These are phyloP conservation scores for Nemania abortiva DNA, from an alignment of 2,329 filamentous ascomycete genomes.

Conservation along the genomic window DNA sequence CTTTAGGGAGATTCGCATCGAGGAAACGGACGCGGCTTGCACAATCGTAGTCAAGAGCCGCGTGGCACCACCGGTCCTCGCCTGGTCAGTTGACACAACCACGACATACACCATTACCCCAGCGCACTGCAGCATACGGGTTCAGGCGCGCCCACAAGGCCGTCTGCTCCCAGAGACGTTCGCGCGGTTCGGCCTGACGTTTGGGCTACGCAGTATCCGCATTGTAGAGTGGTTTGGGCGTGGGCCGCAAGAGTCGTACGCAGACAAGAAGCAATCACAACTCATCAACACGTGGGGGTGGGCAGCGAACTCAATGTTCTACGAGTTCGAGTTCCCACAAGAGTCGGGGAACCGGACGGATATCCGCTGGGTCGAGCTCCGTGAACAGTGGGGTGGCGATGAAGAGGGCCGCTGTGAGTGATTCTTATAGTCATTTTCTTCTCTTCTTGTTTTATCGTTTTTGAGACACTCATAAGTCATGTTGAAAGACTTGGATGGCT, in stretches of 20 bases:
- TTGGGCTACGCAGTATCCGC: conserved; percentile 55
- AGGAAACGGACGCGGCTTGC: conserved; percentile 51
- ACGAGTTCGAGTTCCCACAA: conserved; percentile 76
- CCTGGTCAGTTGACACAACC: conserved; percentile 67
- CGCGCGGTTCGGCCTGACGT: conserved; percentile 72
- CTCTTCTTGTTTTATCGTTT: not conserved
- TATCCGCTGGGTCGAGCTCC: conserved; percentile 68
- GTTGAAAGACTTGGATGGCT: not conserved
- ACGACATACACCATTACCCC: conserved; percentile 68
- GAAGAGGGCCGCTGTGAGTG: conserved; percentile 42
- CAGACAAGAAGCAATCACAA: conserved; percentile 73
- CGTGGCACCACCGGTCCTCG: conserved; percentile 72
- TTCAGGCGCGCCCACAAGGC: conserved; percentile 62
- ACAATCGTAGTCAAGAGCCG: conserved; percentile 62
- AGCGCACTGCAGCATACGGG: conserved; percentile 62
- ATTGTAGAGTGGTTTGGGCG: conserved; percentile 73
- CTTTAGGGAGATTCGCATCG: conserved; percentile 52
- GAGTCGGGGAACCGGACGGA: conserved; percentile 75
- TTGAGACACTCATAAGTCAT: not conserved
- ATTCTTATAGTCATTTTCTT: not conserved
- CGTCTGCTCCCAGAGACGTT: conserved; percentile 66
- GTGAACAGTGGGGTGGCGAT: conserved; percentile 49
- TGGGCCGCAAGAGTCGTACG: conserved; percentile 74
- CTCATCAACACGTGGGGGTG: conserved; percentile 65
- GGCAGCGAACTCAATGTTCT: conserved; percentile 64